A percentile compares a stretch with the other conserved stretches of the same genome.
Conservation (phyloP, 2,329 filamentous ascomycete species). For the Xylaria sp. region DNA sequence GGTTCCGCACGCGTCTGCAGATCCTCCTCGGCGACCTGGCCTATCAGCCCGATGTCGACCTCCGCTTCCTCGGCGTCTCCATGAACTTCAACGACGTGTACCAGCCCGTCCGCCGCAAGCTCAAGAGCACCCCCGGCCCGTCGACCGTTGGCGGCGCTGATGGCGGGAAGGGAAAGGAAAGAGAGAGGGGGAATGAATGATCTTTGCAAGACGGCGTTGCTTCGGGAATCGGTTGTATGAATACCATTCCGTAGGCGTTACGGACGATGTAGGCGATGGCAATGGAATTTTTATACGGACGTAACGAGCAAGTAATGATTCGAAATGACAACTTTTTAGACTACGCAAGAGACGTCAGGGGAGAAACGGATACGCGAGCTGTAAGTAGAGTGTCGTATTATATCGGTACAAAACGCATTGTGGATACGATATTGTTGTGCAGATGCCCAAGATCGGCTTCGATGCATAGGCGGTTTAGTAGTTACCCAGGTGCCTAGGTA, state of each 20-base stretch:
- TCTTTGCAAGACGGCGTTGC: background rate
- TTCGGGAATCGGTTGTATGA: constrained; percentile 1
- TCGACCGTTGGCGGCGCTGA: constrained; percentile 12
- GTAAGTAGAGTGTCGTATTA: background rate
- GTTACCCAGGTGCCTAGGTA: too few relatives aligned
- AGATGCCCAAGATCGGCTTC: background rate
- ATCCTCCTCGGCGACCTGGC: constrained; percentile 86
- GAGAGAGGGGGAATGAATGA: constrained; percentile 13
- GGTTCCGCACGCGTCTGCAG: constrained; percentile 80
- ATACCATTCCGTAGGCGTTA: constrained; percentile 8
- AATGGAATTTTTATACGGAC: background rate
- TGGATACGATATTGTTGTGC: background rate
- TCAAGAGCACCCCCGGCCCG: constrained; percentile 44
- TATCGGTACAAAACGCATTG: background rate
- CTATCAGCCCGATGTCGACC: constrained; percentile 92
- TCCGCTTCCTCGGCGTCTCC: constrained; percentile 92
- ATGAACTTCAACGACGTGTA: constrained; percentile 99
- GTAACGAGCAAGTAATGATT: constrained; percentile 12
- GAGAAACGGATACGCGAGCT: background rate
- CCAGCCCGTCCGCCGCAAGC: constrained; percentile 72
- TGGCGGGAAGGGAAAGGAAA: constrained; percentile 27
- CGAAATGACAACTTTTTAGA: background rate
- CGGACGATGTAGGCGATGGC: background rate
- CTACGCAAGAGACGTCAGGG: background rate
- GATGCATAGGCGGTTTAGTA: background rate